Evolutionary conservation across 2,329 filamentous ascomycete genomes (phyloP).

Genomic region (Paramyrothecium sp.): DNA sequence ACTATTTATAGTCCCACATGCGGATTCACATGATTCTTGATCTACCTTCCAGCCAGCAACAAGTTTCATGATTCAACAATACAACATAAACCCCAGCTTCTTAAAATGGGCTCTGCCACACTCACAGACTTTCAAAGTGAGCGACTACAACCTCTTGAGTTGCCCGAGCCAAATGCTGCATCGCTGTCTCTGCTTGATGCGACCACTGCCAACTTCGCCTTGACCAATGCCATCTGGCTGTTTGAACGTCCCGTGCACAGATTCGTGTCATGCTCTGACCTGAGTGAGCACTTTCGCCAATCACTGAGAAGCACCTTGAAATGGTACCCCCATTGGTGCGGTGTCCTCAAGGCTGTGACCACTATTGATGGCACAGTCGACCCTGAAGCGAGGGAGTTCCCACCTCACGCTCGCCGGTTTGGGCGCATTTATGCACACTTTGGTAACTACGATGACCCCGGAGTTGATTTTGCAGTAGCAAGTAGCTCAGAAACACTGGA

Average conservation of each 20-base stretch:
- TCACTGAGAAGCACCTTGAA: constrained; percentile 9
- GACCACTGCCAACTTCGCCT: constrained; percentile 18
- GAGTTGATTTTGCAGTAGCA: constrained; percentile 15
- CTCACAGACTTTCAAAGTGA: neutral
- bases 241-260: constrained; percentile 9
- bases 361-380: constrained; percentile 7
- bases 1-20: too few relatives aligned
- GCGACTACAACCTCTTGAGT: neutral
- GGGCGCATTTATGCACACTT: constrained; percentile 17
- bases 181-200: constrained; percentile 18
- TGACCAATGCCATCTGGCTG: constrained; percentile 18
- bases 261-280: neutral
- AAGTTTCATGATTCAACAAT: too few relatives aligned
- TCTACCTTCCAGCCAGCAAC: too few relatives aligned
- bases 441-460: constrained; percentile 12
- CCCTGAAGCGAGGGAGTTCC: constrained; percentile 9
- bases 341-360: constrained; percentile 12
- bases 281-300: constrained; percentile 7
- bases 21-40: too few relatives aligned
- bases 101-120: too few relatives aligned
- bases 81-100: too few relatives aligned
- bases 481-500: constrained; percentile 9
- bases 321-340: constrained; percentile 17
- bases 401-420: constrained; percentile 15
- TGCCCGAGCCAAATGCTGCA: neutral